A percentile compares a stretch with the other conserved stretches of the same genome.
Evolutionary conservation across 2,329 filamentous ascomycete genomes (phyloP).

Genomic region (Trichophyton simii): DNA sequence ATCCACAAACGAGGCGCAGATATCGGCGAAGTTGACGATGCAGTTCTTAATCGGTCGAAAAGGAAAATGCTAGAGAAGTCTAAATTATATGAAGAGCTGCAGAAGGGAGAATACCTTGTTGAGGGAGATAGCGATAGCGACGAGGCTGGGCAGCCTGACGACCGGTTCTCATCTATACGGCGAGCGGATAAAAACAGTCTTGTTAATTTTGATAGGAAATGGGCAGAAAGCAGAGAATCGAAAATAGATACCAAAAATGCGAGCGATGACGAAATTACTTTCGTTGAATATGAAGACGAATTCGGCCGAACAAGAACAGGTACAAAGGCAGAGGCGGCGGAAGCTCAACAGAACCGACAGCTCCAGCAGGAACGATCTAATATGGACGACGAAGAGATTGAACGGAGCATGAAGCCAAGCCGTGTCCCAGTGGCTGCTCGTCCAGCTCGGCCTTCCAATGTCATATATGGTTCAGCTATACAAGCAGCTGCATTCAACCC

Average conservation of each 20-base stretch:
- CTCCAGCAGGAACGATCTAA: conserved; percentile 12
- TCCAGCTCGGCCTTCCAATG: conserved; percentile 47
- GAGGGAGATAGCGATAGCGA: conserved; percentile 26
- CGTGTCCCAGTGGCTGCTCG: conserved; percentile 18
- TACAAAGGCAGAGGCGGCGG: conserved; percentile 55
- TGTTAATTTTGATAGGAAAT: conserved; percentile 93
- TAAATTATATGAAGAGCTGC: conserved; percentile 75
- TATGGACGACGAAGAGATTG: conserved; percentile 11
- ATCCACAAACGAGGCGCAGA: conserved; percentile 50
- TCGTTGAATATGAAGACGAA: conserved; percentile 84
- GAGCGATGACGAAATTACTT: conserved; percentile 38
- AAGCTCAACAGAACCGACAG: conserved; percentile 41
- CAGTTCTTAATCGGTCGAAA: conserved; percentile 52
- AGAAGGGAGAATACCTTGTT: conserved; percentile 69
- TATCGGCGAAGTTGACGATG: conserved; percentile 48
- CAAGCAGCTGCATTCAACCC: conserved; percentile 75
- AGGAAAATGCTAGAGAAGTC: conserved; percentile 85
- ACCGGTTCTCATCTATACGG: conserved; percentile 16
- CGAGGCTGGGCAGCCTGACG: conserved; percentile 16
- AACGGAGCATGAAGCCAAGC: conserved; percentile 15
- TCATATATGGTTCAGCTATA: conserved; percentile 78
- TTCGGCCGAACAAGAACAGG: conserved; percentile 72
- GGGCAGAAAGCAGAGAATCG: conserved; percentile 50
- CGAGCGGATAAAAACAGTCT: conserved; percentile 38
- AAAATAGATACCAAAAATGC: conserved; percentile 25